Evolutionary conservation across 2,329 filamentous ascomycete genomes (phyloP), one percentile per base, ranked within the genome.

Genomic region (Pseudonectria foliicola): DNA sequence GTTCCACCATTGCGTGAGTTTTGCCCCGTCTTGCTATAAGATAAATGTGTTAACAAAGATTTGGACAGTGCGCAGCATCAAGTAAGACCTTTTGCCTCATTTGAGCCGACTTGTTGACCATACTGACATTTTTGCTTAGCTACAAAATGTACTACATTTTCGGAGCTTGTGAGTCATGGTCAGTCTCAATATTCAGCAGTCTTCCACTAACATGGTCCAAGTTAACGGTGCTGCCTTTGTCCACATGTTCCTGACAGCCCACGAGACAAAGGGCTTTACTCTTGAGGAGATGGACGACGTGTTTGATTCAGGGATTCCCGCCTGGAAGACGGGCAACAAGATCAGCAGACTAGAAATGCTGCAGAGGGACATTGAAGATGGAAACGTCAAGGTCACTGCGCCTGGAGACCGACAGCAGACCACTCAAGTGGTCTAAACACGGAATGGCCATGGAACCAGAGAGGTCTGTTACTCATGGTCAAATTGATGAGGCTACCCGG

Each of bases 241-340:
- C 33, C 82, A 87, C 55, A 77, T 84, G 52, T 75, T 75, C 55
- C 67, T 88, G 44, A 53, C 65, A 14, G 64, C 65, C 1, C 81
- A 80, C 0, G 70, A 86, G 60, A 87, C 82, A 0, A 75, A 77
- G 42, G 82, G 82, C 10, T 84, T 78, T 60, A 82, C 81, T 0
- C 73, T 89, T 1, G 84, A 89, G 53, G 82, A 89, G 54, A 80
- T 87, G 57, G 82, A 85, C 45, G 75, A 75, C 11, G 79, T 88
- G 44, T 89, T 89, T 54, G 68, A 75, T 46, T 68, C 70, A 7
- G 73, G 72, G 1, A 53, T 66, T 2, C 72, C 71, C 2, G 73
- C 78, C 4, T 82, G 79, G 78, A 72, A 68, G 56, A 65, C 59
- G 6, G 54, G 50, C 24, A 53, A 56, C 33, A 66, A 62, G 47